Evolutionary conservation across 495 filamentous ascomycete genomes (phyloP).

Genomic region (Tuber borchii): DNA sequence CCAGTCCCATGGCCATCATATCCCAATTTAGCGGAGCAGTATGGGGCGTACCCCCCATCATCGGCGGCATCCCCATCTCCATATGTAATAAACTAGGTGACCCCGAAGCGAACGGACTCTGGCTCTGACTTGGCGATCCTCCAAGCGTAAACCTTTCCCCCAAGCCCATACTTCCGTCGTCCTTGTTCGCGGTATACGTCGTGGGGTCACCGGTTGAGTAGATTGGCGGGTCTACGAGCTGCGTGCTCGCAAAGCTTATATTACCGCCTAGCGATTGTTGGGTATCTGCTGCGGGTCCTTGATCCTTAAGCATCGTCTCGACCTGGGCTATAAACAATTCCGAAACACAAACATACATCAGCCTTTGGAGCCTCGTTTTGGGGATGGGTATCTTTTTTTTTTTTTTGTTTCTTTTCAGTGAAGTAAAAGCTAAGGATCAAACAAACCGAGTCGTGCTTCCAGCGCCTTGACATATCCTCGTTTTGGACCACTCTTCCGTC

Average conservation of each 20-base stretch:
- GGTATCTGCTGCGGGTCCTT: conserved; percentile 48
- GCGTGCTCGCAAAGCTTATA: conserved; percentile 17
- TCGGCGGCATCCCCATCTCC: conserved; percentile 34
- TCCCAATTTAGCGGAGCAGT: conserved; percentile 56
- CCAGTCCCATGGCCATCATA: conserved; percentile 86
- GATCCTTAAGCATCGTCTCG: conserved; percentile 78
- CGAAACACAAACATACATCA: conserved; percentile 6
- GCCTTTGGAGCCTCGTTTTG: conserved; percentile 26
- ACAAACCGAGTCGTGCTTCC: conserved; percentile 84
- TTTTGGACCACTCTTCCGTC: conserved; percentile 97
- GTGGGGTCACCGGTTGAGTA: conserved; percentile 16
- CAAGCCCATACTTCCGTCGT: conserved; percentile 15
- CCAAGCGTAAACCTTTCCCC: conserved; percentile 8
- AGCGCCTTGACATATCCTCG: conserved; percentile 96
- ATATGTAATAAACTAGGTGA: conserved; percentile 24
- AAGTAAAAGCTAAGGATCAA: conserved; percentile 5
- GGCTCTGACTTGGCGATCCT: conserved; percentile 8
- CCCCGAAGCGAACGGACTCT: conserved; percentile 27
- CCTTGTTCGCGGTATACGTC: conserved; percentile 15
- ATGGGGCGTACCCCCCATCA: conserved; percentile 30
- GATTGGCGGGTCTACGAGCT: conserved; percentile 21
- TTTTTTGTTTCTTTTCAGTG: background rate
- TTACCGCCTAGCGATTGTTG: conserved; percentile 19
- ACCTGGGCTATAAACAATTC: conserved; percentile 66
- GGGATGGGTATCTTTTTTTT: background rate